Evolutionary conservation across 371 early-diverging fungal genomes (phyloP).

Genomic region (Cokeromyces recurvatus): DNA sequence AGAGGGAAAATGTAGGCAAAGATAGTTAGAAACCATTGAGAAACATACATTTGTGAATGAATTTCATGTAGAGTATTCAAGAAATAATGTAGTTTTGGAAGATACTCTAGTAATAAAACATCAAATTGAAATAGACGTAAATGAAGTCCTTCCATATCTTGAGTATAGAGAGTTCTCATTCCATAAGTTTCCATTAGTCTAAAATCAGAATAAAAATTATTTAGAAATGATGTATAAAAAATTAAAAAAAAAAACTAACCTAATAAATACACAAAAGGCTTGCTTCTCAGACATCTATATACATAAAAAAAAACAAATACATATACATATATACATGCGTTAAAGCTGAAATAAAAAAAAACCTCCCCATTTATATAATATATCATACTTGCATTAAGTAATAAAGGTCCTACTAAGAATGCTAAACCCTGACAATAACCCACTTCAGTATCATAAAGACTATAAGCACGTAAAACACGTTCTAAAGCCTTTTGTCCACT

Average conservation of each 20-base stretch:
- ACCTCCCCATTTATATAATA: no score
- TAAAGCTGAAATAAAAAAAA: neutral
- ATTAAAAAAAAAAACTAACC: slow-evolving; percentile 20
- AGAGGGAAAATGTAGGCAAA: slow-evolving; percentile 80
- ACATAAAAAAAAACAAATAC: slow-evolving; percentile 6
- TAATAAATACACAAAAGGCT: slow-evolving; percentile 85
- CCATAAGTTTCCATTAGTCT: slow-evolving; percentile 77
- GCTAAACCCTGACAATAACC: slow-evolving; percentile 96
- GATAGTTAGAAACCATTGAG: slow-evolving; percentile 84
- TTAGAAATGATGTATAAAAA: neutral
- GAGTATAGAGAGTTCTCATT: slow-evolving; percentile 67
- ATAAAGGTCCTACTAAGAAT: slow-evolving; percentile 85
- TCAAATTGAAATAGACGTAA: slow-evolving; percentile 77
- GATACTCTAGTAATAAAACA: slow-evolving; percentile 61
- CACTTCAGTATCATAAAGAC: slow-evolving; percentile 82
- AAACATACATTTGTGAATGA: slow-evolving; percentile 75
- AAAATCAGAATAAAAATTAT: neutral
- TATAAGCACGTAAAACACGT: slow-evolving; percentile 84
- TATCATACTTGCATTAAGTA: slow-evolving; percentile 64
- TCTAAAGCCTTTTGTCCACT: slow-evolving; percentile 80
- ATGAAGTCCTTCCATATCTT: slow-evolving; percentile 77
- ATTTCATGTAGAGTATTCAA: slow-evolving; percentile 65
- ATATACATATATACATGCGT: neutral
- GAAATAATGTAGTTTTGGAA: slow-evolving; percentile 70
- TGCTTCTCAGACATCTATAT: slow-evolving; percentile 81